phyloP scores from a whole-genome alignment of 2,329 filamentous ascomycete species.

The Curvularia lunata region DNA sequence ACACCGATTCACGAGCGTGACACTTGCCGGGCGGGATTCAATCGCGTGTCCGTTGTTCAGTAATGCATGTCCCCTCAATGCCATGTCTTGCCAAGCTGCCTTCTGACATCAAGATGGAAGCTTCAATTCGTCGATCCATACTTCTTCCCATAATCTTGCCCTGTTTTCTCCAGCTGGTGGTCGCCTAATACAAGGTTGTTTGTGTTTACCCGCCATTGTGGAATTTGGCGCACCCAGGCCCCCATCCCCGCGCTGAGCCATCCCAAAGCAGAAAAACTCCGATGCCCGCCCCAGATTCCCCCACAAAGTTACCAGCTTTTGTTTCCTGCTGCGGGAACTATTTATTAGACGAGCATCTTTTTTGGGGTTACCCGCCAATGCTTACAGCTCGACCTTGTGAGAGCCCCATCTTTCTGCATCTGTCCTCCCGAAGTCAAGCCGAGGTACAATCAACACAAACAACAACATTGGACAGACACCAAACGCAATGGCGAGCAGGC shows the following conservation, averaged over 20 bases:
- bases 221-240: conserved; percentile 15
- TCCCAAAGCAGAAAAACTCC: conserved; percentile 30
- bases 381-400: conserved; percentile 11
- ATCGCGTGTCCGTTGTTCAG: background rate
- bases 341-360: conserved; percentile 29
- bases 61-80: background rate
- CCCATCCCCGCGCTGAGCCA: conserved; percentile 32
- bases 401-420: conserved; percentile 4
- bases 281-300: conserved; percentile 30
- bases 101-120: conserved; percentile 1
- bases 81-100: background rate
- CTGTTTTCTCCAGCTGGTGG: background rate
- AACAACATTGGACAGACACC: background rate
- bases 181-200: conserved; percentile 13
- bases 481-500: conserved; percentile 23
- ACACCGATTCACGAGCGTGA: background rate
- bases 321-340: conserved; percentile 24
- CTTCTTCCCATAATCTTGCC: background rate
- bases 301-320: conserved; percentile 20
- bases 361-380: conserved; percentile 13
- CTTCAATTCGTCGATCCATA: conserved; percentile 5
- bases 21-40: background rate
- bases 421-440: conserved; percentile 8
- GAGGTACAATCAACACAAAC: background rate
- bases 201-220: background rate